Conservation (phyloP, 441 rosid species). For the Jatropha podagrica region DNA sequence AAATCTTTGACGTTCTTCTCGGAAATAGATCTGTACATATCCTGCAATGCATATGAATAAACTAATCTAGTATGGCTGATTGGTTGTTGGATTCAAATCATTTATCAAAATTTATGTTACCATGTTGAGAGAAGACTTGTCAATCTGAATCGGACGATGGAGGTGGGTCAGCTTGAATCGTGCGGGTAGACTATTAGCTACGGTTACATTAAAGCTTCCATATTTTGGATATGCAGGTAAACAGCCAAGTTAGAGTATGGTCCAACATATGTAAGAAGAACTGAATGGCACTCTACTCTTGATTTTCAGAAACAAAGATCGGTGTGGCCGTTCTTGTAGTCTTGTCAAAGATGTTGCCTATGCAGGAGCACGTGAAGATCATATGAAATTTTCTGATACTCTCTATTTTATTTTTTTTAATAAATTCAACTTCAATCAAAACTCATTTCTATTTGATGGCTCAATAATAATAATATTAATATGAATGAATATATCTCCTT, state of each 20-base stretch:
- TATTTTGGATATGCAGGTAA: not conserved
- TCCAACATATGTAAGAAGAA: not conserved
- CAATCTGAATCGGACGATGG: not conserved
- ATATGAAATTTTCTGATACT: not conserved
- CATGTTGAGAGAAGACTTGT: not conserved
- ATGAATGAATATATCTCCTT: not conserved
- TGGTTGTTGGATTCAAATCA: too few relatives aligned
- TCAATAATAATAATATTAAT: not conserved
- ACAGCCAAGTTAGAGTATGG: not conserved
- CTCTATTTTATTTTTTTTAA: not conserved
- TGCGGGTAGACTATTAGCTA: not conserved
- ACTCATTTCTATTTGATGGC: not conserved
- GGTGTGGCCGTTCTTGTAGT: slow-evolving; percentile 14
- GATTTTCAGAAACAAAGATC: not conserved
- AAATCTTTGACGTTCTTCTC: too few relatives aligned
- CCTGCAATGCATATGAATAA: too few relatives aligned
- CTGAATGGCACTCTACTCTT: not conserved
- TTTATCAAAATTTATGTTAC: too few relatives aligned
- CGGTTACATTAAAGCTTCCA: not conserved
- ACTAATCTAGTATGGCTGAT: too few relatives aligned
- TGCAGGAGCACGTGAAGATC: slow-evolving; percentile 19
- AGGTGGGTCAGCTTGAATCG: not conserved
- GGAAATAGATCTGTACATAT: too few relatives aligned
- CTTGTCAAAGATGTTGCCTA: slow-evolving; percentile 12
- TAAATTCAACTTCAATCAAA: not conserved